Percentiles rank a stretch among this genome's conserved stretches.
Evolutionary conservation across 2,329 filamentous ascomycete species (phyloP).

Genomic region (Curvularia lunata): DNA sequence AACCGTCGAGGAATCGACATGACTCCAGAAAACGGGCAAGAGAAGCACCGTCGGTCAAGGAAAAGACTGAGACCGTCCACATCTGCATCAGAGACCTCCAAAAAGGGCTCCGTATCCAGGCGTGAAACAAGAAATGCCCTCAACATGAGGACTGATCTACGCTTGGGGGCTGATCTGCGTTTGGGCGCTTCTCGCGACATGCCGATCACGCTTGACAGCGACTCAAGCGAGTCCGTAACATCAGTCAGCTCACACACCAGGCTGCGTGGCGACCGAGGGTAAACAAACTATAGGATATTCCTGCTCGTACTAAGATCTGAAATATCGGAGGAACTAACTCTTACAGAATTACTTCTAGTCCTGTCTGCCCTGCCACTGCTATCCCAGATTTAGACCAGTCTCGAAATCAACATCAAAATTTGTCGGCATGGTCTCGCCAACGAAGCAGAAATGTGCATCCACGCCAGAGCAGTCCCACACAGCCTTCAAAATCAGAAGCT

Average conservation of each 20-base stretch:
- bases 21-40: neutral
- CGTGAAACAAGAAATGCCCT: neutral
- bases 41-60: neutral
- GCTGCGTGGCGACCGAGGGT: neutral
- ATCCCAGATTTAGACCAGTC: neutral
- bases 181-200: constrained; percentile 4
- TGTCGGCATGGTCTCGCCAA: neutral
- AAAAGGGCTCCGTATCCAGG: neutral
- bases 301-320: neutral
- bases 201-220: constrained; percentile 25
- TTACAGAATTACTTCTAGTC: neutral
- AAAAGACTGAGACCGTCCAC: neutral
- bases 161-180: constrained; percentile 5
- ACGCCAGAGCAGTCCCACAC: neutral
- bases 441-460: neutral
- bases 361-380: neutral
- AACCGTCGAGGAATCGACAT: neutral
- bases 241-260: neutral
- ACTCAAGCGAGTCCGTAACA: constrained; percentile 2
- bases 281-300: neutral
- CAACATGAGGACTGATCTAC: neutral
- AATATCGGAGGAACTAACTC: neutral
- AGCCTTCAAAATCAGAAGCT: neutral
- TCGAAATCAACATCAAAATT: neutral
- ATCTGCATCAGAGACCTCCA: neutral